These are phyloP conservation scores for Sanguinoderma infundibulare DNA, from an alignment of 1,284 basidiomycete genomes.

Conservation along the genomic window DNA sequence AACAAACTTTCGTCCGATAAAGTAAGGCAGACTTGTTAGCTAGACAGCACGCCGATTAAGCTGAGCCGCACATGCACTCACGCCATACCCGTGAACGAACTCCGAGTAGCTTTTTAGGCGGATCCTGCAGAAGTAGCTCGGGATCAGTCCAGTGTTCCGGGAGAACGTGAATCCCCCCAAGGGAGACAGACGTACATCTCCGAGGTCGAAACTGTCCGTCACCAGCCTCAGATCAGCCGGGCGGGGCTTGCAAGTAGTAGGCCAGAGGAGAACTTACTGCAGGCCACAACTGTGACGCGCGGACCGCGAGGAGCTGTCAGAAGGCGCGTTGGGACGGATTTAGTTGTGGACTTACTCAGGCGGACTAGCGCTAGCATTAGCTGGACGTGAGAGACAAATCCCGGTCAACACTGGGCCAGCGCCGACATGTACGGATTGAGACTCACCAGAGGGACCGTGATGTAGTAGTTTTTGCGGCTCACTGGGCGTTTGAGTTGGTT, in stretches of 20 bases:
- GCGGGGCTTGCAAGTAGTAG: neutral
- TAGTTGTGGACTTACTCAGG: conserved; percentile 17
- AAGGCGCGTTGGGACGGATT: neutral
- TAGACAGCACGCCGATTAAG: neutral
- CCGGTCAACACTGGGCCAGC: neutral
- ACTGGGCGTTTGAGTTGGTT: conserved; percentile 32
- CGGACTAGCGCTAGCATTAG: conserved; percentile 28
- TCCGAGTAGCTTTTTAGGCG: conserved; percentile 30
- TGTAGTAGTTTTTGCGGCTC: conserved; percentile 42
- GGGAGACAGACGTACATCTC: conserved; percentile 35
- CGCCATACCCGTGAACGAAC: conserved; percentile 31
- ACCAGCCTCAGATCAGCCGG: neutral
- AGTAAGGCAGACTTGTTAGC: neutral
- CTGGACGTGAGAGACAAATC: conserved; percentile 6
- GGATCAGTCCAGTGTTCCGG: neutral
- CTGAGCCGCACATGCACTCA: conserved; percentile 7
- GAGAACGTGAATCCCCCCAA: neutral
- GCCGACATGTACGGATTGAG: neutral
- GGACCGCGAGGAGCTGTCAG: neutral
- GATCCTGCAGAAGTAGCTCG: conserved; percentile 17
- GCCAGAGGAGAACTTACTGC: conserved; percentile 11
- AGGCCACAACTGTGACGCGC: conserved; percentile 17
- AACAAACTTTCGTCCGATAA: conserved; percentile 45
- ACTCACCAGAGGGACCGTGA: conserved; percentile 45
- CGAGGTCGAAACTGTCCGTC: conserved; percentile 35